A percentile compares a stretch with the other conserved stretches of the same genome.
These are phyloP conservation scores for Asterionellopsis glacialis DNA, from an alignment of 108 stramenopile species.

Conservation along the genomic window DNA sequence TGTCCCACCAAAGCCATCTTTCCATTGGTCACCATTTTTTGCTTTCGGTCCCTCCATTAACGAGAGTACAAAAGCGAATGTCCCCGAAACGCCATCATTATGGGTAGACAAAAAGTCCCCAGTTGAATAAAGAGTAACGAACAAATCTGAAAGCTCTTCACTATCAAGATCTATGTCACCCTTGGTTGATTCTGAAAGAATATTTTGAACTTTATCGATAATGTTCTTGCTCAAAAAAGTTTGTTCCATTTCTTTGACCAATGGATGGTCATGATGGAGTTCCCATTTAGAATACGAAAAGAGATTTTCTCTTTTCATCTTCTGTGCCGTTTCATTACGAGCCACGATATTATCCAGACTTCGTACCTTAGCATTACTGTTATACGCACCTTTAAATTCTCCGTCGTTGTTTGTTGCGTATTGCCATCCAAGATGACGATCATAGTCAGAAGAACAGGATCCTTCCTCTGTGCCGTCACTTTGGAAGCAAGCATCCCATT, in stretches of 20 bases:
- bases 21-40: neutral
- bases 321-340: constrained; percentile 2
- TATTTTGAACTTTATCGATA: neutral
- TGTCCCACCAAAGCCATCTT: neutral
- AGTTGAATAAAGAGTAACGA: neutral
- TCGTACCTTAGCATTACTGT: constrained; percentile 4
- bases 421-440: neutral
- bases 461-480: neutral
- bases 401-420: constrained; percentile 5
- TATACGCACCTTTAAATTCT: no score
- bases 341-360: neutral
- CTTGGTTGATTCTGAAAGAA: neutral
- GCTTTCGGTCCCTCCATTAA: neutral
- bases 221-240: neutral
- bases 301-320: neutral
- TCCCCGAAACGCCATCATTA: constrained; percentile 4
- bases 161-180: neutral
- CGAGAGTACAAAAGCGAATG: constrained; percentile 8
- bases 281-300: constrained; percentile 14
- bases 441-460: neutral
- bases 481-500: neutral
- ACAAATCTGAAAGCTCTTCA: constrained; percentile 3
- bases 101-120: constrained; percentile 11
- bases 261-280: constrained; percentile 1
- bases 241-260: constrained; percentile 10